Evolutionary conservation across 768 basidiomycete species (phyloP).

Genomic region (Tricholoma terreum): DNA sequence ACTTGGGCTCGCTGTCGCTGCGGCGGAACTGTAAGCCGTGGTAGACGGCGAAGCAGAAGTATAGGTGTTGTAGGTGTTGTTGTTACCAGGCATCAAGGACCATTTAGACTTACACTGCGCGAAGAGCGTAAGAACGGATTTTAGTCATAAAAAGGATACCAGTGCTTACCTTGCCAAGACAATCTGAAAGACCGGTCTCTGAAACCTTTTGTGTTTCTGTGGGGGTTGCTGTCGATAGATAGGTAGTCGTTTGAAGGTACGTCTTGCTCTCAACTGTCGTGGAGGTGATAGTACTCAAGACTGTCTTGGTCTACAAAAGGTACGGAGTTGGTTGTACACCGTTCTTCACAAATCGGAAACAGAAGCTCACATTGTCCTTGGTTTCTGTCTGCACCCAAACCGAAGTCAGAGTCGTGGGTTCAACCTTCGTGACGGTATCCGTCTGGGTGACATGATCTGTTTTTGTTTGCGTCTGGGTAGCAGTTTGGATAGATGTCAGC

Average conservation of each 20-base stretch:
- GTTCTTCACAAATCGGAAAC: background rate
- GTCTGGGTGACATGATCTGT: conserved; percentile 55
- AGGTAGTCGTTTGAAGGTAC: conserved; percentile 47
- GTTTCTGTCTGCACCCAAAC: conserved; percentile 54
- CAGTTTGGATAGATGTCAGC: conserved; percentile 54
- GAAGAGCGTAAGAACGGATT: conserved; percentile 13
- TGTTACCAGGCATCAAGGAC: conserved; percentile 50
- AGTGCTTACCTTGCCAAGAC: conserved; percentile 48
- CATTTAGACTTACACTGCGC: conserved; percentile 57
- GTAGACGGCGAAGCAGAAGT: conserved; percentile 23
- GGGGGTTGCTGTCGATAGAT: conserved; percentile 45
- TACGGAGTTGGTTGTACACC: conserved; percentile 1
- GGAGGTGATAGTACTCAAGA: conserved; percentile 53
- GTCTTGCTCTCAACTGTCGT: conserved; percentile 50
- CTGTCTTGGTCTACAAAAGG: conserved; percentile 49
- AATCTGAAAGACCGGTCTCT: conserved; percentile 51
- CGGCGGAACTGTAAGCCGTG: conserved; percentile 17
- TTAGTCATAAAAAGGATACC: conserved; percentile 3
- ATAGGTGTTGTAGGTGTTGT: conserved; percentile 47
- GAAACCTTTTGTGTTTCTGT: conserved; percentile 44
- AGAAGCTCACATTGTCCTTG: conserved; percentile 49
- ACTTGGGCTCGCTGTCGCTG: conserved; percentile 9
- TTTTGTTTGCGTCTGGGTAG: conserved; percentile 51
- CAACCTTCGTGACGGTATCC: conserved; percentile 44
- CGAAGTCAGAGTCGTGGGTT: conserved; percentile 58